Percentiles rank a stretch among this genome's conserved stretches.
Conservation (phyloP, 2,329 filamentous ascomycete species). For the Nannizzia gypsea region DNA sequence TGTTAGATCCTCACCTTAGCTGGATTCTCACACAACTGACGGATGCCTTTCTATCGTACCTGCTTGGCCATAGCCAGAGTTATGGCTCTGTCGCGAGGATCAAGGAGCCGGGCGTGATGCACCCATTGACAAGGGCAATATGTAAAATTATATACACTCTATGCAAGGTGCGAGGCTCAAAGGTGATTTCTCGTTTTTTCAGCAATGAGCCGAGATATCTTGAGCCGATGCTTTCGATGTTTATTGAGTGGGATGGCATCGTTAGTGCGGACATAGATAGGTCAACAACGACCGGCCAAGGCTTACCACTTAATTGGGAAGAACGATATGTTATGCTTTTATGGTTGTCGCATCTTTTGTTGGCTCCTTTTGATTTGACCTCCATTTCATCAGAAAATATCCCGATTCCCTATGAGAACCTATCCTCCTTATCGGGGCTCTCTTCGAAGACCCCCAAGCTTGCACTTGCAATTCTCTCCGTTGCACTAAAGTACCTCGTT, state of each 20-base stretch:
- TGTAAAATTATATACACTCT: constrained; percentile 75
- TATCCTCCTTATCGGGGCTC: constrained; percentile 31
- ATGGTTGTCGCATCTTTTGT: constrained; percentile 72
- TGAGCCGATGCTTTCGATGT: constrained; percentile 62
- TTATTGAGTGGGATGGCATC: constrained; percentile 48
- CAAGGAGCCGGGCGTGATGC: constrained; percentile 16
- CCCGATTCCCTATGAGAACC: constrained; percentile 25
- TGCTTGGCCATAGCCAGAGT: constrained; percentile 36
- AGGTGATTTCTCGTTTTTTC: constrained; percentile 81
- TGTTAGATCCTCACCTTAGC: constrained; percentile 74
- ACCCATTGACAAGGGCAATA: constrained; percentile 56
- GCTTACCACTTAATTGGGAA: constrained; percentile 58
- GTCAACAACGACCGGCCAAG: constrained; percentile 14
- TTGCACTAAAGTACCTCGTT: constrained; percentile 60
- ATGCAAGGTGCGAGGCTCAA: constrained; percentile 88
- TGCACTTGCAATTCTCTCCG: constrained; percentile 54
- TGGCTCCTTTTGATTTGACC: constrained; percentile 80
- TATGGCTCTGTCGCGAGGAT: constrained; percentile 27
- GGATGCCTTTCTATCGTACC: constrained; percentile 59
- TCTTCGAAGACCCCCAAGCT: constrained; percentile 55
- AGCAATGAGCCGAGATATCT: constrained; percentile 81
- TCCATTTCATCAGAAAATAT: constrained; percentile 56
- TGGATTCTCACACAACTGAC: constrained; percentile 63
- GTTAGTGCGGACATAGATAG: constrained; percentile 12
- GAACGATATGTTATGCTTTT: constrained; percentile 77